Evolutionary conservation across 495 filamentous ascomycete genomes (phyloP), one percentile per base, ranked within the genome.

Genomic region (Astrothelium macrocarpum): DNA sequence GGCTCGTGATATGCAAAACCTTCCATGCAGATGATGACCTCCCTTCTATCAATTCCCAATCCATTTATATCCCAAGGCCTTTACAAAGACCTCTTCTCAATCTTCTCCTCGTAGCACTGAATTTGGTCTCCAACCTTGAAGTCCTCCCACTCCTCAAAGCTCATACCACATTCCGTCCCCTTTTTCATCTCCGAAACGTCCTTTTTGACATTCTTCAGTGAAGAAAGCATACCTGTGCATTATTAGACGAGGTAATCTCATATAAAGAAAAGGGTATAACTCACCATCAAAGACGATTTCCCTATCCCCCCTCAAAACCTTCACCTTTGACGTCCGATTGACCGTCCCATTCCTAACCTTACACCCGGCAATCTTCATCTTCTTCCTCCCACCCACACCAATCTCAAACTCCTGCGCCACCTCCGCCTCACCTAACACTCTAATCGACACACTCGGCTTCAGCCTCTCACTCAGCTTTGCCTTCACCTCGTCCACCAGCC

Each of bases 201-300:
- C 68, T 95, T 94, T 81, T 97, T 95, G 72, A 88, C 83, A 68
- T 93, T 88, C 78, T 94, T 97, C 32, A 99, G 82, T 1, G 88
- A 89, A 23, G 83, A 78, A 16, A 97, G 80, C 10, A 80, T 77
- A 62, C 92, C 92, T 95, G 58, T 36, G 18, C 2, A 60, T 45
- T 10, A 46, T 59, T 25, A 59, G 36, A 29, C 25, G 31, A 65
- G 63, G 49, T 29, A 9, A 9, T 11, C 49, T 26, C 0, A 58
- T 62, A 29, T 39, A 63, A 11, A 49, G n/a, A 65, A 64, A 43
- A 59, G 34, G 29, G 5, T 23, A 32, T 65, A 65, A 79, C 85
- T 75, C 80, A 91, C 94, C 94, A 71, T 91, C 85, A 71, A 84
- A 96, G 14, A 97, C 74, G 29, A 78, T 78, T 73, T 90, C 80